These are phyloP conservation scores for Trichophyton benhamiae DNA, from an alignment of 2,329 filamentous ascomycete genomes.

Conservation along the genomic window DNA sequence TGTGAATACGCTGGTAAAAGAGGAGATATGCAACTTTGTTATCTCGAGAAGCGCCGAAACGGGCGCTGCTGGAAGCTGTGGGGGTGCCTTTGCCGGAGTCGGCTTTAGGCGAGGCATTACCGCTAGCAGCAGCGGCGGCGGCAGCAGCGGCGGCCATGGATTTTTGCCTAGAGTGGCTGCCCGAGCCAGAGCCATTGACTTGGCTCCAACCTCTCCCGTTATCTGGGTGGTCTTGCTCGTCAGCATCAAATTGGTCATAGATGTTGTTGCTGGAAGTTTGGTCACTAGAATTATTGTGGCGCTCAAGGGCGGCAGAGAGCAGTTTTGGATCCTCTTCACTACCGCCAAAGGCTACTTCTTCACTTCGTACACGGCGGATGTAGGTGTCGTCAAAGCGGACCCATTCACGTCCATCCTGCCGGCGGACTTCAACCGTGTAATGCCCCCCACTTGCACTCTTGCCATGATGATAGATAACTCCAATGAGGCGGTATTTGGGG, in stretches of 20 bases:
- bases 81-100: conserved; percentile 44
- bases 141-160: conserved; percentile 39
- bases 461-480: conserved; percentile 92
- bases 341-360: conserved; percentile 79
- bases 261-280: conserved; percentile 45
- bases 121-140: conserved; percentile 48
- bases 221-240: conserved; percentile 55
- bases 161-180: conserved; percentile 48
- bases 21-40: conserved; percentile 96
- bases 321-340: conserved; percentile 65
- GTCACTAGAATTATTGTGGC: conserved; percentile 54
- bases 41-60: conserved; percentile 56
- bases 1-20: conserved; percentile 69
- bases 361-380: conserved; percentile 69
- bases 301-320: conserved; percentile 53
- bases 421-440: conserved; percentile 92
- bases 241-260: conserved; percentile 55
- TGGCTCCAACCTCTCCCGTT: conserved; percentile 64
- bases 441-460: conserved; percentile 93
- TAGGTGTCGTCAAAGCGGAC: conserved; percentile 89
- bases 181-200: conserved; percentile 50
- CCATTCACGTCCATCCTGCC: conserved; percentile 93
- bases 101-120: conserved; percentile 42
- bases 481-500: conserved; percentile 74
- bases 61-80: conserved; percentile 27